Conservation (phyloP, 345 rosid species). For the Aquilaria sinensis region DNA sequence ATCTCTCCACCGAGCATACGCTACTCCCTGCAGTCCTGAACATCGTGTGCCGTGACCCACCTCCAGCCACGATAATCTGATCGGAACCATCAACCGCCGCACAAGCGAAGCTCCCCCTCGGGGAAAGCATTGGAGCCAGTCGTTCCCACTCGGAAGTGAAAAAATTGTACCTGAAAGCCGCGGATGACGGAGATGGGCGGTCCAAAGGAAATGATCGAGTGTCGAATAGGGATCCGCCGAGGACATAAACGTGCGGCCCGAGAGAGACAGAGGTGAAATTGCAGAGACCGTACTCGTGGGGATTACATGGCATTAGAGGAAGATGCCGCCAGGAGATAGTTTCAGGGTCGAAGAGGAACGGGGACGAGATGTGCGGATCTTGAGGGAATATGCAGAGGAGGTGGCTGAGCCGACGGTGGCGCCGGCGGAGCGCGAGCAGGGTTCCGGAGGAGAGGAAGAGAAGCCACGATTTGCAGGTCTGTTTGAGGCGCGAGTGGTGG, state of each 20-base stretch:
- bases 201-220: slow-evolving; percentile 81
- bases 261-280: slow-evolving; percentile 73
- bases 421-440: slow-evolving; percentile 53
- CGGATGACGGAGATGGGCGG: slow-evolving; percentile 64
- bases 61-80: slow-evolving; percentile 81
- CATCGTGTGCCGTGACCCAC: slow-evolving; percentile 78
- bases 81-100: slow-evolving; percentile 34
- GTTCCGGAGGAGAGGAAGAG: slow-evolving; percentile 64
- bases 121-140: slow-evolving; percentile 69
- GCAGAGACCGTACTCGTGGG: slow-evolving; percentile 76
- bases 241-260: slow-evolving; percentile 57
- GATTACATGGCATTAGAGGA: slow-evolving; percentile 79
- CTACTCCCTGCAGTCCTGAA: slow-evolving; percentile 86
- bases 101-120: slow-evolving; percentile 92
- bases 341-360: slow-evolving; percentile 70
- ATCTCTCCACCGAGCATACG: slow-evolving; percentile 70
- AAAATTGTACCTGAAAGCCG: slow-evolving; percentile 64
- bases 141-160: slow-evolving; percentile 50
- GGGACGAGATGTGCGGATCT: slow-evolving; percentile 75
- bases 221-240: slow-evolving; percentile 88
- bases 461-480: slow-evolving; percentile 67
- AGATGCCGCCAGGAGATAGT: slow-evolving; percentile 67
- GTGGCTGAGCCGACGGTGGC: slow-evolving; percentile 30
- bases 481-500: slow-evolving; percentile 68
- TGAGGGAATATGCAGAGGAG: slow-evolving; percentile 84